phyloP scores from a whole-genome alignment of 441 rosid genomes.

The Sinapis alba region DNA sequence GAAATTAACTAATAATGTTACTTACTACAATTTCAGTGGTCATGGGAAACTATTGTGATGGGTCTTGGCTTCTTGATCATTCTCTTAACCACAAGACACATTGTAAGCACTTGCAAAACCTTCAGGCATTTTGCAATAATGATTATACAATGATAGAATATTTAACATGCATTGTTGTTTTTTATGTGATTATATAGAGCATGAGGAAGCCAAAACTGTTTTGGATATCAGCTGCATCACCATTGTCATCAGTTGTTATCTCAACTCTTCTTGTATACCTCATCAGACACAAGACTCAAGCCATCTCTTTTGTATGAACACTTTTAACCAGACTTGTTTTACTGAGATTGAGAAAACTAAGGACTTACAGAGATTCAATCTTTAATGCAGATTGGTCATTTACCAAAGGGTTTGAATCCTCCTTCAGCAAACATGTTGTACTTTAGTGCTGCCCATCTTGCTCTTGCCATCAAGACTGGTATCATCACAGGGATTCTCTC shows the following conservation, averaged over 20 bases:
- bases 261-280: constrained; percentile 73
- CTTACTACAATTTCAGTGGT: constrained; percentile 65
- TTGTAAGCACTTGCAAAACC: constrained; percentile 54
- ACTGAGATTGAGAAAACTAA: constrained; percentile 1
- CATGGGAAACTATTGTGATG: constrained; percentile 84
- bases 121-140: background rate
- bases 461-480: constrained; percentile 87
- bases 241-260: constrained; percentile 71
- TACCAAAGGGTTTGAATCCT: constrained; percentile 94
- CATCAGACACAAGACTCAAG: constrained; percentile 62
- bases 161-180: background rate
- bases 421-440: constrained; percentile 85
- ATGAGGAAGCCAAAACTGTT: constrained; percentile 79
- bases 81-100: constrained; percentile 75
- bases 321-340: constrained; percentile 6
- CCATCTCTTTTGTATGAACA: constrained; percentile 69
- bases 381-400: constrained; percentile 74
- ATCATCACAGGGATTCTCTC: constrained; percentile 82
- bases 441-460: constrained; percentile 58
- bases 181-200: constrained; percentile 49
- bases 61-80: constrained; percentile 73
- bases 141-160: background rate
- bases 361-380: constrained; percentile 18
- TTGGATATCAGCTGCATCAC: constrained; percentile 96
- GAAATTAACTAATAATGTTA: constrained; percentile 10